Percentiles rank a stretch among this genome's conserved stretches.
Evolutionary conservation across 352 stramenopile genomes (phyloP).

Genomic region (Phytophthora sp.): DNA sequence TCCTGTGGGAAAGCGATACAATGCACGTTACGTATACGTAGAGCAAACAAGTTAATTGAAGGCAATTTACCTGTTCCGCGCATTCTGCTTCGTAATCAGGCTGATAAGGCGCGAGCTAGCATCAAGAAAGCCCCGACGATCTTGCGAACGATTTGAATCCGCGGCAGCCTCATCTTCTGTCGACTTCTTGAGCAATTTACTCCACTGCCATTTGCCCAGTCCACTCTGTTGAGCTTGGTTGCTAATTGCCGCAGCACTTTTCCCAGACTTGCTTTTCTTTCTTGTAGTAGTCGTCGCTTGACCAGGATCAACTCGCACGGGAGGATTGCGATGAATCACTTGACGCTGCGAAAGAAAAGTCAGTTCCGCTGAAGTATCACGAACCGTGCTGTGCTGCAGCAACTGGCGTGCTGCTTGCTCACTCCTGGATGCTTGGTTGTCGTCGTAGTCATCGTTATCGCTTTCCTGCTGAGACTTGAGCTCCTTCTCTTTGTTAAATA

Average conservation of each 20-base stretch:
- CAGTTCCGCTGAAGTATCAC: conserved; percentile 71
- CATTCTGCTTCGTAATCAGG: conserved; percentile 42
- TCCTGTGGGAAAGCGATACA: conserved; percentile 1
- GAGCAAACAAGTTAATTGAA: not conserved
- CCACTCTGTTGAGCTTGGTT: conserved; percentile 41
- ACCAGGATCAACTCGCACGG: conserved; percentile 43
- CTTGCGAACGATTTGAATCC: conserved; percentile 26
- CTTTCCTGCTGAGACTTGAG: conserved; percentile 40
- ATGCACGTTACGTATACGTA: not conserved
- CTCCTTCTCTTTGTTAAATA: conserved; percentile 63
- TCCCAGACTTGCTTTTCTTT: conserved; percentile 47
- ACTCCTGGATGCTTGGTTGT: conserved; percentile 30
- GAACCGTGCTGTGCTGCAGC: conserved; percentile 53
- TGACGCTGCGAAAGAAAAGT: conserved; percentile 81
- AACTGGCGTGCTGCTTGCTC: conserved; percentile 37
- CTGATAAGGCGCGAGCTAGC: conserved; percentile 35
- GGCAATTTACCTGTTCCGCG: conserved; percentile 27
- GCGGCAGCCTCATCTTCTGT: conserved; percentile 14
- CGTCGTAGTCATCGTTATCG: conserved; percentile 41
- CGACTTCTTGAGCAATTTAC: conserved; percentile 57
- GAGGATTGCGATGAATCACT: conserved; percentile 77
- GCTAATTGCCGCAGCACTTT: conserved; percentile 29
- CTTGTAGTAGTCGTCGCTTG: conserved; percentile 13
- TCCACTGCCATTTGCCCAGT: conserved; percentile 74
- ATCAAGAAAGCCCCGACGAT: conserved; percentile 33